Evolutionary conservation across 2,329 filamentous ascomycete genomes (phyloP).

Genomic region (Fusarium lyarnte): DNA sequence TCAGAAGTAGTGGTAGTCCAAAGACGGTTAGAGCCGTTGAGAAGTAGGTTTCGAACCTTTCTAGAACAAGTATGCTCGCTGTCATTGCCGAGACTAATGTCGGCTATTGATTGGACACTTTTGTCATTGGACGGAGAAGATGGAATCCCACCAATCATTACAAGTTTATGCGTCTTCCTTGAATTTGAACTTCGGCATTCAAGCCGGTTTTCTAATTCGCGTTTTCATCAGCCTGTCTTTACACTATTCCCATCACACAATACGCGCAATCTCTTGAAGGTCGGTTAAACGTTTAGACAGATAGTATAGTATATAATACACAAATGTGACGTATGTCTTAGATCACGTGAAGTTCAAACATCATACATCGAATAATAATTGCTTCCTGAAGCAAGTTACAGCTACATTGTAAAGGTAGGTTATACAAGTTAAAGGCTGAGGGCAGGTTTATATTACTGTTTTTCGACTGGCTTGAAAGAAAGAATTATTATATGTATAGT

Average conservation of each 20-base stretch:
- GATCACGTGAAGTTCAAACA: fast-evolving
- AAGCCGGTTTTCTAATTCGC: background rate
- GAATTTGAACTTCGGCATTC: background rate
- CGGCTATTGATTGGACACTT: background rate
- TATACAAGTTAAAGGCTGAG: fast-evolving
- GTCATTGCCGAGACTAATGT: background rate
- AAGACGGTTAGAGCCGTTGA: background rate
- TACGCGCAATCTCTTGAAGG: fast-evolving
- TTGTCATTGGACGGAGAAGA: background rate
- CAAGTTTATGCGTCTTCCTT: background rate
- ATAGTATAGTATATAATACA: fast-evolving
- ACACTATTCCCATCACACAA: fast-evolving
- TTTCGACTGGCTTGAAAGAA: fast-evolving
- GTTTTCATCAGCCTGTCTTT: background rate
- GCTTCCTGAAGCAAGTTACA: too few relatives aligned
- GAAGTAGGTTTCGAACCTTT: background rate
- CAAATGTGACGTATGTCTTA: background rate
- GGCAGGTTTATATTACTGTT: fast-evolving
- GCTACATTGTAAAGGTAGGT: too few relatives aligned
- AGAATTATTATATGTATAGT: too few relatives aligned
- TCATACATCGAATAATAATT: background rate
- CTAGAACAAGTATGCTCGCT: background rate
- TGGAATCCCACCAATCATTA: background rate
- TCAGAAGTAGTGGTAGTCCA: background rate
- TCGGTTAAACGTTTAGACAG: background rate